Conservation (phyloP, 441 rosid species). For the Brassica balearica region DNA sequence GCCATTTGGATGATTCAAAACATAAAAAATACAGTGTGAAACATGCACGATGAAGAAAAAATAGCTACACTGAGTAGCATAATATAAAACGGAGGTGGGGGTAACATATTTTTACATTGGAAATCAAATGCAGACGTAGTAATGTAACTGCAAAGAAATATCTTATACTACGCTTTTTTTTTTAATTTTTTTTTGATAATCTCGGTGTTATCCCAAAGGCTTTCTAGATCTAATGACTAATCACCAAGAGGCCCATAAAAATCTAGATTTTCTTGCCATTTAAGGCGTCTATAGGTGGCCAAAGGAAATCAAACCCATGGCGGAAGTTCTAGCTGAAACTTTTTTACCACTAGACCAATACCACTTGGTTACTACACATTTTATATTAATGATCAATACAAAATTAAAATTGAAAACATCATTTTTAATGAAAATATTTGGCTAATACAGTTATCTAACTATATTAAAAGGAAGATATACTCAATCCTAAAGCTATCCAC, state of each 20-base stretch:
- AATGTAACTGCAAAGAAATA: not conserved
- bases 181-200: no score
- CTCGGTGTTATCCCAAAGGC: no score
- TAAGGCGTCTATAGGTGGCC: no score
- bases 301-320: no score
- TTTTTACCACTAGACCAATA: no score
- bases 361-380: no score
- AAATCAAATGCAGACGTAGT: not conserved
- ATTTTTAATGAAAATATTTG: not conserved
- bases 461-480: no score
- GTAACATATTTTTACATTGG: not conserved
- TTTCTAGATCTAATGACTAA: no score
- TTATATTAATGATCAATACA: not conserved
- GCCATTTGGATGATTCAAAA: not conserved
- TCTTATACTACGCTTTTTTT: not conserved
- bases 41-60: not conserved
- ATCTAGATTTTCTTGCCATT: no score
- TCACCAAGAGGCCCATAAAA: no score
- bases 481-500: no score
- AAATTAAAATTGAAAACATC: not conserved
- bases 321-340: no score
- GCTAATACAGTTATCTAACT: not conserved
- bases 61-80: not conserved
- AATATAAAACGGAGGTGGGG: not conserved
- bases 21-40: not conserved